Base-by-base conservation (phyloP, 2,329 filamentous ascomycete species). In the Aspergillus intermedius region DNA sequence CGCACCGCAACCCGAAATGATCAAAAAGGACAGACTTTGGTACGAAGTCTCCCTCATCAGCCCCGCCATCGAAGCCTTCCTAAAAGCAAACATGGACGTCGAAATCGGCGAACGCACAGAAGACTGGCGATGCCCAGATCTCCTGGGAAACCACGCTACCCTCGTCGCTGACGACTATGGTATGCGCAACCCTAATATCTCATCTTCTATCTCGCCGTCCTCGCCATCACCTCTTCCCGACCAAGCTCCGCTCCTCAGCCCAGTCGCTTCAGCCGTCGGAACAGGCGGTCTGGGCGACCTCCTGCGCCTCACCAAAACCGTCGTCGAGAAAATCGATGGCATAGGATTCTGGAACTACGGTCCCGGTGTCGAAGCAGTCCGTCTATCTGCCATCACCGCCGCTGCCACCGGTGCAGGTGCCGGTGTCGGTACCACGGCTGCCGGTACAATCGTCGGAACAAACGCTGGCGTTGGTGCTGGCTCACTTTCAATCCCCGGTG, bases 241-340 rank as follows among this genome's bases (percentile, higher is more conserved):
- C 10, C 1, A 9, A 30, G 10, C 10, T 12, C 12, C 22, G 10
- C 17, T 40, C 35, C 10, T 41, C 1, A 54, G 54, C 3, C 49
- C 53, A 28, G 56, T 67, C 37, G 57, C 58, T n/a, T 34, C 45
- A 7, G 52, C 53, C 9, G 55, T 71, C 22, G 64, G 66, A 13
- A 37, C 37, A 15, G 49, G 57, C 6, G 60, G 61, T 8, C 49
- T 64, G 5, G 58, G 58, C 3, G 53, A 60, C 15, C 58, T 71
- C 19, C 56, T 67, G n/a, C 51, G 57, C 6, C 43, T 67, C 13
- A 59, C 64, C 0, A 65, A 61, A n/a, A 54, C 49, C 0, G 53
- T 73, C 6, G 60, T 72, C 15, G 54, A 63, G 25, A 65, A 63
- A 12, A 68, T 72, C 17, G 69, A 74, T 47, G 59, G 56, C 15